A percentile compares a stretch with the other conserved stretches of the same genome.
phyloP scores from a whole-genome alignment of 2,329 filamentous ascomycete genomes.

The Nemania sp. region DNA sequence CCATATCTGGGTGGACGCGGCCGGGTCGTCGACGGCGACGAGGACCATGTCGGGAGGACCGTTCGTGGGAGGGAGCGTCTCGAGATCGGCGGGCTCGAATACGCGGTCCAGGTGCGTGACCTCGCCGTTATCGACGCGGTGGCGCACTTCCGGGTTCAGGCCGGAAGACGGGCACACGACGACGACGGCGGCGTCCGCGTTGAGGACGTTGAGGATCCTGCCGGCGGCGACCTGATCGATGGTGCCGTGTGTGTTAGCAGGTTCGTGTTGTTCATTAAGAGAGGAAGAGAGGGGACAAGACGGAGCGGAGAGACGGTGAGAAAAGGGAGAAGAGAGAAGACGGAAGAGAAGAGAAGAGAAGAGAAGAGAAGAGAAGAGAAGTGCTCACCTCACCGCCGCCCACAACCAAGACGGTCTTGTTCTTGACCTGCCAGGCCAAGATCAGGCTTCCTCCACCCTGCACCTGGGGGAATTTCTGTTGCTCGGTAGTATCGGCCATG shows the following conservation, averaged over 20 bases:
- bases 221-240: conserved; percentile 81
- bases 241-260: conserved; percentile 17
- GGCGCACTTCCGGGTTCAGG: conserved; percentile 85
- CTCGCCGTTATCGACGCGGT: conserved; percentile 75
- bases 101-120: conserved; percentile 80
- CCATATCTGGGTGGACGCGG: conserved; percentile 88
- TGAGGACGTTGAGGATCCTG: conserved; percentile 86
- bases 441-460: conserved; percentile 93
- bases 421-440: conserved; percentile 91
- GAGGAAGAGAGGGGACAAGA: not conserved
- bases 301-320: not conserved
- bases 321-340: not conserved
- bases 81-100: conserved; percentile 86
- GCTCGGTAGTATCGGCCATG: conserved; percentile 15
- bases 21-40: conserved; percentile 90
- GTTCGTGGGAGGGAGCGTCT: conserved; percentile 53
- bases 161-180: conserved; percentile 80
- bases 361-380: not conserved
- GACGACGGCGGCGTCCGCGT: conserved; percentile 89
- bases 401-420: conserved; percentile 87
- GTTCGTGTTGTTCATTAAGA: not conserved
- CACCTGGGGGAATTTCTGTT: conserved; percentile 70
- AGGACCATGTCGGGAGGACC: conserved; percentile 75
- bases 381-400: conserved; percentile 86
- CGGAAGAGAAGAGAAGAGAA: not conserved